These are phyloP conservation scores for Agroathelia rolfsii DNA, from an alignment of 1,284 basidiomycete species.

Conservation along the genomic window DNA sequence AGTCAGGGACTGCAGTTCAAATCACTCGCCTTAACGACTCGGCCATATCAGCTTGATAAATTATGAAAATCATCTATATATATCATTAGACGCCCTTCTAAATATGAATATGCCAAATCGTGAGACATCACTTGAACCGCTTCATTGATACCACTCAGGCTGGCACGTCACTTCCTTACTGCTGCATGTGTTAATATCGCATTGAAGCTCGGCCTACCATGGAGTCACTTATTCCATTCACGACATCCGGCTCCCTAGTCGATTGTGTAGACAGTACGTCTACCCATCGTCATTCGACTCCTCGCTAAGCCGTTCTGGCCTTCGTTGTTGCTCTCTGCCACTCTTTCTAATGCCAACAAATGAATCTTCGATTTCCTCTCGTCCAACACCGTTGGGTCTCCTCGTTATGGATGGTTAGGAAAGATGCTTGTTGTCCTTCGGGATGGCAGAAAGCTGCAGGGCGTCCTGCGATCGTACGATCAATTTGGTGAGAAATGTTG, in stretches of 20 bases:
- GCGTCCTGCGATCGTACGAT: conserved; percentile 94
- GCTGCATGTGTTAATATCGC: too few relatives aligned
- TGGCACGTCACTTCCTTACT: background rate
- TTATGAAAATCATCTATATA: conserved; percentile 1
- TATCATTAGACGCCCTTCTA: too few relatives aligned
- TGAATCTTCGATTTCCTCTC: too few relatives aligned
- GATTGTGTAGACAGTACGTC: conserved; percentile 99
- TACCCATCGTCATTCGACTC: conserved; percentile 48
- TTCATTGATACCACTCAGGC: background rate
- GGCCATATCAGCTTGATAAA: conserved; percentile 55
- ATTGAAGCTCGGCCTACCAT: too few relatives aligned
- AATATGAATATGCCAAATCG: too few relatives aligned
- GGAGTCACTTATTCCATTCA: conserved; percentile 94
- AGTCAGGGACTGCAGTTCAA: too few relatives aligned
- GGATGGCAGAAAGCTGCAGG: conserved; percentile 94
- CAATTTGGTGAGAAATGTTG: conserved; percentile 77
- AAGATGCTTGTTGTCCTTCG: conserved; percentile 97
- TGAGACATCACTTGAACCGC: background rate
- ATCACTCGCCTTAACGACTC: conserved; percentile 79
- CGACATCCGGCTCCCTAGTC: conserved; percentile 91
- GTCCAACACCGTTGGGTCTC: conserved; percentile 18
- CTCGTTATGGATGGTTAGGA: conserved; percentile 43
- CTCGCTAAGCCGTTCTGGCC: too few relatives aligned
- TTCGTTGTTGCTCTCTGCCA: conserved; percentile 20
- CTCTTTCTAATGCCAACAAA: conserved; percentile 15